A percentile compares a stretch with the other conserved stretches of the same genome.
Evolutionary conservation across 306 rosid genomes (phyloP).

Genomic region (Vigna hirtella): DNA sequence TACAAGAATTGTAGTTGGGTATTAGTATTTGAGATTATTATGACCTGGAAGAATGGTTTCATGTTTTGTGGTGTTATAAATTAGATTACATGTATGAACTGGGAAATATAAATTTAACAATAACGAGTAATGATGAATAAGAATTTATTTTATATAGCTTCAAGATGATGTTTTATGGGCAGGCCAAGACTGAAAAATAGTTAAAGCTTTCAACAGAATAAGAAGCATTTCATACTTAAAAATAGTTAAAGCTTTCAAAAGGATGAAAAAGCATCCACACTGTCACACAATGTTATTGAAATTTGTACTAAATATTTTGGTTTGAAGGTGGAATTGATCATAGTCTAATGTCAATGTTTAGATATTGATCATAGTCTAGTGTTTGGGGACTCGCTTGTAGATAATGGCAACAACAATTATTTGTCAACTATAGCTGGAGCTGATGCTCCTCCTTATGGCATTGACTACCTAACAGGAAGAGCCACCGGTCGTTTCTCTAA

Average conservation of each 20-base stretch:
- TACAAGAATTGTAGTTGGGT: no score
- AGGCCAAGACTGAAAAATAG: not conserved
- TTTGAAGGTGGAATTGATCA: no score
- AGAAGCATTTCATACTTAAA: not conserved
- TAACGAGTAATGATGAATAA: not conserved
- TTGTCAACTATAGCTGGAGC: conserved; percentile 79
- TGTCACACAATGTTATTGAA: not conserved
- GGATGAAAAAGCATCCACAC: not conserved
- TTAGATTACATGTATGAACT: no score
- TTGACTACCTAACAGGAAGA: conserved; percentile 67
- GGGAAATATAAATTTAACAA: not conserved
- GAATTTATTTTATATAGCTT: no score
- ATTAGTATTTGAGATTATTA: no score
- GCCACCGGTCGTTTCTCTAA: conserved; percentile 91
- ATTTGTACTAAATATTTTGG: no score
- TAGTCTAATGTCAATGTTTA: no score
- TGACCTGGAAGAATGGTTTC: no score
- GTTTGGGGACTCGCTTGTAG: conserved; percentile 85
- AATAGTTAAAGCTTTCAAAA: not conserved
- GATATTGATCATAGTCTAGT: conserved; percentile 35
- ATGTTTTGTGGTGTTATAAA: no score
- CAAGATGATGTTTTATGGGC: not conserved
- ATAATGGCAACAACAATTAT: conserved; percentile 78
- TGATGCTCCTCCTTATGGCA: conserved; percentile 73
- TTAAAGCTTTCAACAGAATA: not conserved